A percentile compares a stretch with the other conserved stretches of the same genome.
Evolutionary conservation across 495 filamentous ascomycete genomes (phyloP).

Genomic region (Chaetomium fimeti): DNA sequence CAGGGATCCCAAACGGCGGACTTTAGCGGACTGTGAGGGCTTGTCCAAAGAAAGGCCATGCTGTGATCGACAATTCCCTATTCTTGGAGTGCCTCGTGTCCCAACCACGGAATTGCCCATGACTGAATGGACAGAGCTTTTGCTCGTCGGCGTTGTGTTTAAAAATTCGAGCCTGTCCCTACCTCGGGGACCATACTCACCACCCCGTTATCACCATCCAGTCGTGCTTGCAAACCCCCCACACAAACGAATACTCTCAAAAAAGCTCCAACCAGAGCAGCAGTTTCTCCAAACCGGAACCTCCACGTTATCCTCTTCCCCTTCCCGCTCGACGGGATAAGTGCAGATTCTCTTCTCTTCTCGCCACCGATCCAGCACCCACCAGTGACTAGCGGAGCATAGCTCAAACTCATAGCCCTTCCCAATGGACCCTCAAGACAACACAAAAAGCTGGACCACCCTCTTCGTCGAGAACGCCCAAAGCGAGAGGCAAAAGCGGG

Average conservation of each 20-base stretch:
- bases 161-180: background rate
- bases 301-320: background rate
- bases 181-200: background rate
- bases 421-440: conserved; percentile 1
- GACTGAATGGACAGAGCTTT: background rate
- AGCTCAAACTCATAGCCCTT: too few species aligned
- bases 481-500: background rate
- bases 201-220: background rate
- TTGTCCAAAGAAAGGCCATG: background rate
- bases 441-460: conserved; percentile 12
- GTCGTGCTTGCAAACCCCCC: background rate
- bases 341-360: background rate
- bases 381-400: background rate
- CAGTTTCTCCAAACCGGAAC: background rate
- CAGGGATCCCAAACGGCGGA: too few species aligned
- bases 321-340: background rate
- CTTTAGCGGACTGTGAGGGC: too few species aligned
- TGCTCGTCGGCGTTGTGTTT: background rate
- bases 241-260: background rate
- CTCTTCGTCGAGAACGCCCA: conserved; percentile 17
- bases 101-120: background rate
- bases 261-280: background rate
- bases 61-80: background rate
- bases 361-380: background rate
- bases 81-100: background rate